Evolutionary conservation across 2,329 filamentous ascomycete species (phyloP), one percentile per base, ranked within the genome.

Genomic region (Penicillium sp.): DNA sequence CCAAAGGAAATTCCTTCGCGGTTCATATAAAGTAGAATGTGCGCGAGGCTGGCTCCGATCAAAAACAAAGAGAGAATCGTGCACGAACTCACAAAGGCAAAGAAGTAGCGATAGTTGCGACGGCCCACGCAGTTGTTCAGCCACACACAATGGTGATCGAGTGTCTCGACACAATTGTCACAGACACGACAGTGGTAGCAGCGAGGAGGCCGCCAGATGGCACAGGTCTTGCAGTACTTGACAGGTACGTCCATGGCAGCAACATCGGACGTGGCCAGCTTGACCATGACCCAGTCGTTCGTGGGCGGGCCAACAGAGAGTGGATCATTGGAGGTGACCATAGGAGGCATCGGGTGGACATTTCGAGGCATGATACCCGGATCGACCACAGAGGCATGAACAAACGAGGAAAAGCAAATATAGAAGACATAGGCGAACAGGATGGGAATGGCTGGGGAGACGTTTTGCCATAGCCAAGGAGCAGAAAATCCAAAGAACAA

Each of bases 91-190:
- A 99, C 88, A 77, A 97, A 99, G 11, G 90, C 86, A 75, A 98
- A 97, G 78, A 99, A 99, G 77, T 94, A 98, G 65, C 95, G 92
- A 79, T 99, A 99, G 79, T 99, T 99, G 70, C 95, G 91, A 67
- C 94, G 89, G 46, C 95, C 95, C 53, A 99, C 90, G 70, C 95
- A 99, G 76, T 99, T 99, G 80, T 99, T 99, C 65, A 99, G 86
- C 95, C 95, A 99, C 16, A 98, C 93, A 72, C 95, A 99, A 78
- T 99, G 95, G 73, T 99, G 95, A 73, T 99, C 95, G 68, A 97
- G 92, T 0, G 93, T 97, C 77, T 99, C 95, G 62, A 99, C 87
- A 75, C 95, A 99, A 76, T 96, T 97, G 78, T 99, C 94, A 79
- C 95, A 99, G 30, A 97, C 85, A 59, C 95, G 91, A 78, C 95